phyloP scores from a whole-genome alignment of 352 stramenopile species.

The Globisporangium heterothallicum region DNA sequence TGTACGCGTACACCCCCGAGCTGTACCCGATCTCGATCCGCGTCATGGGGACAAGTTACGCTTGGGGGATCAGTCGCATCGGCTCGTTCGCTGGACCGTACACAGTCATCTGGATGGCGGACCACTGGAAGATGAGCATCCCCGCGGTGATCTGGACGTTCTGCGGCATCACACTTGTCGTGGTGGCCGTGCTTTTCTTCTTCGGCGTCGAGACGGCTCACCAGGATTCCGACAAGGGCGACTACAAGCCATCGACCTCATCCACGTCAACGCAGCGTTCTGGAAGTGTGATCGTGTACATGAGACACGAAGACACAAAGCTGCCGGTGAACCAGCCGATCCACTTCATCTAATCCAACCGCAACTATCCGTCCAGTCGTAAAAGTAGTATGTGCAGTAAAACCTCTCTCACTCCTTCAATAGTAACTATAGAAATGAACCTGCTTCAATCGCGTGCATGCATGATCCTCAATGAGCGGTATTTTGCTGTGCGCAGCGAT shows the following conservation, averaged over 20 bases:
- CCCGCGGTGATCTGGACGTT: slow-evolving; percentile 18
- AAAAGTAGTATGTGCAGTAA: too few relatives aligned
- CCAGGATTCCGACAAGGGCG: neutral
- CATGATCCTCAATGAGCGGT: too few relatives aligned
- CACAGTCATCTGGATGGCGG: slow-evolving; percentile 14
- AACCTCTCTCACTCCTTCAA: too few relatives aligned
- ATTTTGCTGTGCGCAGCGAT: too few relatives aligned
- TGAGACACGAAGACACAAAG: neutral
- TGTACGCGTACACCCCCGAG: slow-evolving; percentile 25
- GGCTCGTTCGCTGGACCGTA: slow-evolving; percentile 16
- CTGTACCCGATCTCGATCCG: slow-evolving; percentile 20
- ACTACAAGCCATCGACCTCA: neutral
- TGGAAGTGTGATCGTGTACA: neutral
- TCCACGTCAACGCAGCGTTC: neutral
- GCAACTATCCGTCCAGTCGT: too few relatives aligned
- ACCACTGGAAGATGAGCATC: slow-evolving; percentile 3
- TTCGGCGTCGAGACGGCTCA: neutral
- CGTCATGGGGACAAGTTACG: slow-evolving; percentile 14
- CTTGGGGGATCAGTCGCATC: slow-evolving; percentile 13
- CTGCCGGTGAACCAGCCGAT: neutral
- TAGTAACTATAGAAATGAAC: too few relatives aligned
- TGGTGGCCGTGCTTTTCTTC: neutral
- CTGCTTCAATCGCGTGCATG: too few relatives aligned
- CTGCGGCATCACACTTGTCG: slow-evolving; percentile 7
- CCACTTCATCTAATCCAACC: neutral